Percentiles rank a stretch among this genome's conserved stretches.
Evolutionary conservation across 2,329 filamentous ascomycete species (phyloP).

Genomic region (Chalara sp.): DNA sequence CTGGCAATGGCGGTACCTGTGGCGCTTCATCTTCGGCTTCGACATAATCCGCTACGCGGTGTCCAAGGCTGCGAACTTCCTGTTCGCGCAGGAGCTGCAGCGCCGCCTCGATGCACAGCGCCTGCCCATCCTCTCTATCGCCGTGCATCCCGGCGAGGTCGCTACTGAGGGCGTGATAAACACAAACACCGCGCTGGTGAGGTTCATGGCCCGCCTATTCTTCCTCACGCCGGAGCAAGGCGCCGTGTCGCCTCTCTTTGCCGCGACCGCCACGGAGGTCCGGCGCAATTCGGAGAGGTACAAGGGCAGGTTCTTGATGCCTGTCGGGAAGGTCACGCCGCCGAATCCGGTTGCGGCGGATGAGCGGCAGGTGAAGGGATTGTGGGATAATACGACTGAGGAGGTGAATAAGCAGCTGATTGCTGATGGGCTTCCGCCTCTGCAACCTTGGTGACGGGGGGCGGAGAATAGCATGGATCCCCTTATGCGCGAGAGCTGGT

Average conservation of each 20-base stretch:
- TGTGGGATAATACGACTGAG: neutral
- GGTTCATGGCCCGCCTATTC: neutral
- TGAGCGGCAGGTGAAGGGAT: neutral
- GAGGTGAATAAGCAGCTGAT: neutral
- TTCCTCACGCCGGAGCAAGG: slow-evolving; percentile 3
- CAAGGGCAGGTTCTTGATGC: neutral
- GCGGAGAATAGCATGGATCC: no score
- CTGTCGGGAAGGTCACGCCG: neutral
- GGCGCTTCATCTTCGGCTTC: neutral
- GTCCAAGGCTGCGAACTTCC: neutral
- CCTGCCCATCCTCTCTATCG: slow-evolving; percentile 1
- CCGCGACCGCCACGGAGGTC: slow-evolving; percentile 3
- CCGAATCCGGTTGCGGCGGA: neutral
- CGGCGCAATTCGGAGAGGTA: neutral
- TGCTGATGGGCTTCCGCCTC: neutral
- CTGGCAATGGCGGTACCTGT: neutral
- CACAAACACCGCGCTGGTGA: neutral
- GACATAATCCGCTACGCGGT: neutral
- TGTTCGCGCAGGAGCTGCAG: slow-evolving; percentile 3
- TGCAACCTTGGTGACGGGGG: neutral
- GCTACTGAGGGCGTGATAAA: neutral
- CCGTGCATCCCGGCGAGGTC: slow-evolving; percentile 4
- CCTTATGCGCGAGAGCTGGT: no score
- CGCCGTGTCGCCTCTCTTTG: slow-evolving; percentile 3
- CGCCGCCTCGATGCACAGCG: slow-evolving; percentile 1